Evolutionary conservation across 2,329 filamentous ascomycete genomes (phyloP), one percentile per base, ranked within the genome.

Genomic region (Beauveria australis): DNA sequence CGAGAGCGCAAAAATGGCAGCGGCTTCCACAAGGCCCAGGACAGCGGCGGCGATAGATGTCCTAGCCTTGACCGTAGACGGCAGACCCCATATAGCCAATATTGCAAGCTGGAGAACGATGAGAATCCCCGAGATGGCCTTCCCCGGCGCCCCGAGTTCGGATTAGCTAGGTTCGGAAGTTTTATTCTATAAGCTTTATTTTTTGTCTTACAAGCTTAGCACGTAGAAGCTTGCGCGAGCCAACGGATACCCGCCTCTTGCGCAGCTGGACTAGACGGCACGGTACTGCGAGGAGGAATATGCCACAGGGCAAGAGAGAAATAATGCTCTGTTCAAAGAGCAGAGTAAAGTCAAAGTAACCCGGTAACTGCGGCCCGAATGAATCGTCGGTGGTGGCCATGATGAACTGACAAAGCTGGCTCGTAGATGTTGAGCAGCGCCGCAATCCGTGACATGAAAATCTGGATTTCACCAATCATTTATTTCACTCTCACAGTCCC

Each of bases 281-380:
- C 0, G 67, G 67, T 1, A 60, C 65, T 3, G 68, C 22, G 46
- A 70, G 12, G 7, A 71, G 58, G 30, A 72, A 69, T 4, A 69
- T 4, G 9, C 62, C 61, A 9, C 66, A 64, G 1, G 69, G 69
- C 3, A 70, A 58, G 4, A 71, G 61, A 12, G 69, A 72, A 4
- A 72, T 37, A 4, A 72, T 67, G 56, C 66, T 67, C 44, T 72
- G 69, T 18, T 72, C 69, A 52, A 71, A 72, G 9, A 70, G 63
- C 8, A 72, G 58, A 0, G 69, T 71, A 10, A 72, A 72, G 43
- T 72, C 70, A 18, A 71, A 71, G 28, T 63, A 41, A 3, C 67
- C 69, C 1, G 40, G 46, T 30, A 66, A 43, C 37, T 64, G 63
- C 10, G 70, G 69, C 5, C 70, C 69, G 19, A 72, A 70, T 0